Evolutionary conservation across 306 rosid genomes (phyloP).

Genomic region (Cucumis hystrix): DNA sequence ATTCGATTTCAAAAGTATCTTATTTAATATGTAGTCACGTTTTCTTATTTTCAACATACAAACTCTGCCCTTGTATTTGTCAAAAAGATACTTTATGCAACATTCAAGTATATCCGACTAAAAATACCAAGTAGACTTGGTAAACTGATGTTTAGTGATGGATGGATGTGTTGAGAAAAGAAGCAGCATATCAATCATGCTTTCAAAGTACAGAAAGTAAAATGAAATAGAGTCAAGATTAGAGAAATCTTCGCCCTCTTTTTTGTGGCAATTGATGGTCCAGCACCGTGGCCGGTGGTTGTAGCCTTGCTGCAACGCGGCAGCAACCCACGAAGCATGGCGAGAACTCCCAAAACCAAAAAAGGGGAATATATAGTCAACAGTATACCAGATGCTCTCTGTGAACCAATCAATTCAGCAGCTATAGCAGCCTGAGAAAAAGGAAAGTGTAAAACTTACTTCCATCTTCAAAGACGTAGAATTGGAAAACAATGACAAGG

Average conservation of each 20-base stretch:
- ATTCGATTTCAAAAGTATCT: neutral
- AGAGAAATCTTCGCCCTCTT: constrained; percentile 20
- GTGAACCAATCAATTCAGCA: constrained; percentile 41
- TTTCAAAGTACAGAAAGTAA: neutral
- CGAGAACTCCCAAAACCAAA: constrained; percentile 40
- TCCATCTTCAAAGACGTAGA: too few species aligned
- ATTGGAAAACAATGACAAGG: neutral
- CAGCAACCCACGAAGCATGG: constrained; percentile 42
- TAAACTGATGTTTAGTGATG: neutral
- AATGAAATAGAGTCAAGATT: neutral
- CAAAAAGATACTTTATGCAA: neutral
- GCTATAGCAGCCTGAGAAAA: constrained; percentile 37
- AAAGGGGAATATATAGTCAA: constrained; percentile 35
- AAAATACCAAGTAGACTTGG: neutral
- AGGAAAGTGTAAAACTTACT: neutral
- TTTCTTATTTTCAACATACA: too few species aligned
- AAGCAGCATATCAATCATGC: neutral
- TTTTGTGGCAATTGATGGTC: constrained; percentile 25
- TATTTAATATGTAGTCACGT: neutral
- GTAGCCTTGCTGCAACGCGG: constrained; percentile 17
- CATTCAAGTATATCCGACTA: neutral
- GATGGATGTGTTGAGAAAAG: neutral
- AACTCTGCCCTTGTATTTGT: neutral
- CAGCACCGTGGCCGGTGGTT: constrained; percentile 13
- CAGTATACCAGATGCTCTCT: constrained; percentile 42